These are phyloP conservation scores for Suillus hirtellus DNA, from an alignment of 768 basidiomycete species.

Conservation along the genomic window DNA sequence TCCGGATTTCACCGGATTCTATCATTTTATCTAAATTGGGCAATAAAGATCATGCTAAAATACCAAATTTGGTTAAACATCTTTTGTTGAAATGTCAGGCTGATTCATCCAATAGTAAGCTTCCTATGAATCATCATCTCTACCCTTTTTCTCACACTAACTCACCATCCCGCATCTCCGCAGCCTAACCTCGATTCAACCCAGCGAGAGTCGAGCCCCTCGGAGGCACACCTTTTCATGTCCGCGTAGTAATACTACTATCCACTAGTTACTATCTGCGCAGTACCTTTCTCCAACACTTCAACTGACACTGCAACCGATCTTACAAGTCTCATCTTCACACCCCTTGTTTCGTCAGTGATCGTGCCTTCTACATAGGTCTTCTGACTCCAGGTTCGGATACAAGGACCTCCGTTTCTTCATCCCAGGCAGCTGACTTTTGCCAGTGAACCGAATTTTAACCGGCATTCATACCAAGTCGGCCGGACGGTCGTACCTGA, in stretches of 20 bases:
- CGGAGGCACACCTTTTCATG: neutral
- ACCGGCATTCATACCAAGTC: conserved; percentile 19
- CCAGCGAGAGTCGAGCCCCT: conserved; percentile 18
- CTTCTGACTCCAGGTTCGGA: conserved; percentile 21
- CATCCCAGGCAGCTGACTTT: neutral
- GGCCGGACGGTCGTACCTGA: conserved; percentile 22
- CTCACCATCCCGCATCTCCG: conserved; percentile 17
- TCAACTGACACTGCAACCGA: neutral
- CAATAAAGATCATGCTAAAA: conserved; percentile 9
- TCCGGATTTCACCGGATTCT: conserved; percentile 34
- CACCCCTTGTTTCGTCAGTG: conserved; percentile 14
- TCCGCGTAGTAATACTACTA: conserved; percentile 3
- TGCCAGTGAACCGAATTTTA: conserved; percentile 16
- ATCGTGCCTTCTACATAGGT: conserved; percentile 10
- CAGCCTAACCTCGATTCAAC: conserved; percentile 17
- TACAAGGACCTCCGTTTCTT: neutral
- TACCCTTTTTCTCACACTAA: conserved; percentile 20
- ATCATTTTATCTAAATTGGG: neutral
- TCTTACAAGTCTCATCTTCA: neutral
- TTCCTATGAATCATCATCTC: conserved; percentile 13
- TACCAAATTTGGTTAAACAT: conserved; percentile 7
- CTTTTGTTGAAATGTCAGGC: conserved; percentile 6
- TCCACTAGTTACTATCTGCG: neutral
- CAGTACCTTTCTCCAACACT: neutral
- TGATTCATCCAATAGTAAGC: conserved; percentile 14